Conservation (phyloP, 768 basidiomycete species). For the Candolleomyces aberdarensis region DNA sequence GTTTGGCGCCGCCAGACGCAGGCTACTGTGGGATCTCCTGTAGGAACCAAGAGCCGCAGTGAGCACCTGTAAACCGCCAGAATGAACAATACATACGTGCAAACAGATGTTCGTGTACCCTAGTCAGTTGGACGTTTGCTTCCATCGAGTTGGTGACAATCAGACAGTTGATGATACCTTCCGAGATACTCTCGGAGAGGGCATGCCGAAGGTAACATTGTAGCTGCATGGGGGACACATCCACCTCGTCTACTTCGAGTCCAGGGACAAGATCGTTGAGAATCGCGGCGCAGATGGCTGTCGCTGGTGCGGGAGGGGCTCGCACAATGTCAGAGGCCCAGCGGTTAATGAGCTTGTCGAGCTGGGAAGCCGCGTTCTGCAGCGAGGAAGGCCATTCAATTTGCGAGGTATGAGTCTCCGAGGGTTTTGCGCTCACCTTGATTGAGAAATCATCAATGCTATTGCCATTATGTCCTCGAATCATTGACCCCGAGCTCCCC, state of each 20-base stretch:
- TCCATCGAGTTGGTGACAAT: conserved; percentile 85
- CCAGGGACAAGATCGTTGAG: conserved; percentile 55
- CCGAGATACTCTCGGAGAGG: conserved; percentile 70
- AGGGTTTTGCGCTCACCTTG: conserved; percentile 45
- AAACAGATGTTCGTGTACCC: conserved; percentile 88
- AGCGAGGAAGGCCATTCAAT: conserved; percentile 5
- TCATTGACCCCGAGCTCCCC: conserved; percentile 48
- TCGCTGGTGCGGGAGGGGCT: conserved; percentile 49
- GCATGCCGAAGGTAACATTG: conserved; percentile 81
- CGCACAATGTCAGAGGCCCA: conserved; percentile 81
- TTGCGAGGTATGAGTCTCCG: neutral
- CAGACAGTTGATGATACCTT: conserved; percentile 81
- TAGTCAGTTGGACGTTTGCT: conserved; percentile 78
- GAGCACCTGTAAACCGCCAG: neutral
- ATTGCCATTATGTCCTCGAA: conserved; percentile 47
- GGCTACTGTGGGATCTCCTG: conserved; percentile 86
- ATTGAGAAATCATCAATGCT: conserved; percentile 88
- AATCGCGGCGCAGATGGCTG: conserved; percentile 54
- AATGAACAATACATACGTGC: conserved; percentile 49
- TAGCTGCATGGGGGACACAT: conserved; percentile 63
- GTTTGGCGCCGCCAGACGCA: conserved; percentile 89
- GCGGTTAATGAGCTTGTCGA: conserved; percentile 82
- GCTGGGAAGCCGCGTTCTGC: conserved; percentile 77
- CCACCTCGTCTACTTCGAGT: conserved; percentile 40
- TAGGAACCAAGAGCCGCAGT: conserved; percentile 1